Evolutionary conservation across 495 filamentous ascomycete genomes (phyloP), one percentile per base, ranked within the genome.

Genomic region (Friedmanniomyces endolithicus): DNA sequence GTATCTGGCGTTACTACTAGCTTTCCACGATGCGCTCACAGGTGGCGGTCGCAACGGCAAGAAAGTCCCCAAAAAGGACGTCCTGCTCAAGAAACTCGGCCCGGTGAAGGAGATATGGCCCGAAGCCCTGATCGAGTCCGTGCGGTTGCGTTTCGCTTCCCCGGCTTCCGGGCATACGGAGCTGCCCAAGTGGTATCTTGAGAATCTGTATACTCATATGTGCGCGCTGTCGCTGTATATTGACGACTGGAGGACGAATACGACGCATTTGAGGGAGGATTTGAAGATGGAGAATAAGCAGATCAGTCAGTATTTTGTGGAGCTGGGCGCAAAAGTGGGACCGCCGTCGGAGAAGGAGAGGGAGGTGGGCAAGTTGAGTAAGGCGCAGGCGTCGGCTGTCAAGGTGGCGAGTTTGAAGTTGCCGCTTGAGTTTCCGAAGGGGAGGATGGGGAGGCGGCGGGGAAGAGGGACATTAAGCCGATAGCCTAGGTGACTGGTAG

Each of bases 381-480:
- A 81, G 65, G 78, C 77, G 3, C 80, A 83, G 63, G 80, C 78
- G 2, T 64, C 69, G 34, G 74, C 76, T 22, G 76, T 83, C 52
- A 75, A 78, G 29, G 62, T 85, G 44, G 90, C 86, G 16, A 75
- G 78, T 53, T 72, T 98, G 59, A 82, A 74, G 57, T 62, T 95
- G 50, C 94, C 94, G 1, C 70, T 95, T 53, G 77, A 83, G 53
- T 95, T 97, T 64, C 92, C 92, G 0, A 85, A 80, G 71, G 50
- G 58, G 56, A 53, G 63, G 35, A 23, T 19, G 47, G 31, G 48
- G 37, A 82, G 58, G 78, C 88, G 60, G 78, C 84, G 0, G 51
- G 54, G 27, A 31, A 48, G 49, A n/a, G n/a, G 33, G 24, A n/a
- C 16, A 19, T 6, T 41, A n/a, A n/a, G n/a, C n/a, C n/a, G n/a